phyloP scores from a whole-genome alignment of 441 rosid species.

The Capsella rubella region DNA sequence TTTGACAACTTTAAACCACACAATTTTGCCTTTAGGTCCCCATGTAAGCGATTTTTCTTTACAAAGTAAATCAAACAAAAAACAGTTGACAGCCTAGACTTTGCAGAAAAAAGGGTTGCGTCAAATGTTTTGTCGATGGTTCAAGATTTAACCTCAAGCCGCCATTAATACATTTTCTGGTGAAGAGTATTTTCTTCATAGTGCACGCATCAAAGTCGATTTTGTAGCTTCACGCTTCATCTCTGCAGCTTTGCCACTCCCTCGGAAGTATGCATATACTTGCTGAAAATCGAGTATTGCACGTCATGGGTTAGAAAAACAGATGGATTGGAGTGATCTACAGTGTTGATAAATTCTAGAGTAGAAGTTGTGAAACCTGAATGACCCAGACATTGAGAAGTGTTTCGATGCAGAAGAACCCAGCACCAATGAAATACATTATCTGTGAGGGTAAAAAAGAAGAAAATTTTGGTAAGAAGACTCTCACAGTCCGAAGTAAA shows the following conservation, averaged over 20 bases:
- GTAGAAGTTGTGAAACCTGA: conserved; percentile 63
- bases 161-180: conserved; percentile 22
- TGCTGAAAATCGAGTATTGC: conserved; percentile 62
- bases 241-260: conserved; percentile 94
- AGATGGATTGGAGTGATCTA: not conserved
- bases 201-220: conserved; percentile 72
- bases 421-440: conserved; percentile 90
- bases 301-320: conserved; percentile 6
- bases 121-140: conserved; percentile 14
- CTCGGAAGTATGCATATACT: conserved; percentile 98
- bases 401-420: conserved; percentile 77
- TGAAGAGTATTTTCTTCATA: conserved; percentile 47
- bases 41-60: conserved; percentile 23
- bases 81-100: conserved; percentile 16
- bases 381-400: conserved; percentile 96
- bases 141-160: conserved; percentile 32
- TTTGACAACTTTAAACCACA: conserved; percentile 29
- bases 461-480: conserved; percentile 17
- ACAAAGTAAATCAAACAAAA: conserved; percentile 29
- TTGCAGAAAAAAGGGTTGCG: conserved; percentile 13
- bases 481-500: conserved; percentile 11
- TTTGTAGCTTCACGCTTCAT: conserved; percentile 80
- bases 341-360: conserved; percentile 7
- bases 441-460: conserved; percentile 55
- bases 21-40: conserved; percentile 32